Conservation (phyloP, 441 rosid species). For the Macaranga tanarius region DNA sequence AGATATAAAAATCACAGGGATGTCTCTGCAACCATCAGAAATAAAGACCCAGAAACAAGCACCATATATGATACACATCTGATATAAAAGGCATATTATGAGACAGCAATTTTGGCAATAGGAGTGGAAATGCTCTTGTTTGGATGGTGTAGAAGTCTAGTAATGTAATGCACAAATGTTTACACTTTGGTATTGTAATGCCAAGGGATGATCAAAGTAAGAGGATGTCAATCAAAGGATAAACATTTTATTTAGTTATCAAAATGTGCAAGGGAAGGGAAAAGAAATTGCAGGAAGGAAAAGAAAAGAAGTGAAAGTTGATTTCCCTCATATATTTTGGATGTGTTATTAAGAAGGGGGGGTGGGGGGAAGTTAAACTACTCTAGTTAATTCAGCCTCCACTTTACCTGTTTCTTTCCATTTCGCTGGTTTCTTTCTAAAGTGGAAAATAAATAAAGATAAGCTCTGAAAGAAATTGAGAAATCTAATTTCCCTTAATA, state of each 20-base stretch:
- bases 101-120: background rate
- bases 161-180: background rate
- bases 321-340: too few relatives aligned
- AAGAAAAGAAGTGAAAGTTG: too few relatives aligned
- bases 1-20: slow-evolving; percentile 1
- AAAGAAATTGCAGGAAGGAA: too few relatives aligned
- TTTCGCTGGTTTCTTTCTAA: background rate
- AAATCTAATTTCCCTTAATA: background rate
- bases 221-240: background rate
- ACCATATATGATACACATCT: slow-evolving; percentile 4
- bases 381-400: background rate
- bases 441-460: background rate
- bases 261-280: background rate
- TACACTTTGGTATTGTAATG: background rate
- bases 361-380: background rate
- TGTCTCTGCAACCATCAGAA: slow-evolving; percentile 9
- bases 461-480: background rate
- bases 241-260: background rate
- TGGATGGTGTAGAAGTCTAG: background rate
- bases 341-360: too few relatives aligned
- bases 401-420: background rate
- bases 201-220: slow-evolving; percentile 1
- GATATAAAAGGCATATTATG: background rate
- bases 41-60: slow-evolving; percentile 12
- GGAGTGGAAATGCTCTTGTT: background rate